Base-by-base conservation (phyloP, 1,139 yeast genomes). In the Blastobotrys malaysiensis region DNA sequence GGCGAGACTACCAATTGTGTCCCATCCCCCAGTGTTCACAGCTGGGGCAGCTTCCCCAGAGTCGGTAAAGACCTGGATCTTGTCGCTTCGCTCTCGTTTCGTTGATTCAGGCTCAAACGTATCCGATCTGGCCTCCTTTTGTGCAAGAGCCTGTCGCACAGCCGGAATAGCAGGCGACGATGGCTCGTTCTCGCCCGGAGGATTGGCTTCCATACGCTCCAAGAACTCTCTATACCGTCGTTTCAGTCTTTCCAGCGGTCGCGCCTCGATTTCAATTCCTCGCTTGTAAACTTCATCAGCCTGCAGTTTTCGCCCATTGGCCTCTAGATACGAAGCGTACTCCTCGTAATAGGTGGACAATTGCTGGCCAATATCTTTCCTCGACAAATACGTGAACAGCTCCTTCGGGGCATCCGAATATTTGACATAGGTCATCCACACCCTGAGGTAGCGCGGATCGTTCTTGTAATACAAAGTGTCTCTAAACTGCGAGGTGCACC, bases 281-380 rank as follows among this genome's bases (percentile, higher is more conserved):
- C 77, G 70, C 56, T 77, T 74, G 63, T 81, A 82, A 0, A 90
- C 81, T 51, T 80, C 80, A 3, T 75, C 73, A 0, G 97, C 96
- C 60, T 86, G 89, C 9, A 46, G 65, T 52, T 71, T 68, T 56
- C 80, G 76, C 20, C 79, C 79, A 27, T 72, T 72, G 11, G 75
- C 59, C 62, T 87, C 96, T 58, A 86, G 72, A 57, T 76, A 81
- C 26, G 76, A 75, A 2, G 96, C 91, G 71, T 88, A 90, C 59
- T 83, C 88, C 65, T 89, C 96, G 64, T 90, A 93, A 66, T 79
- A 91, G 20, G 82, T 65, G 0, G 97, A 83, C 54, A 88, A 73
- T 47, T 77, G 75, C 43, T 67, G 68, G 0, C 97, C 98, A 39
- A 93, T 88, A 52, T 79, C 82, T 61, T 86, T 85, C 56, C 87